These are phyloP conservation scores for Candida xyloterini DNA, from an alignment of 805 yeast genomes.

Conservation along the genomic window DNA sequence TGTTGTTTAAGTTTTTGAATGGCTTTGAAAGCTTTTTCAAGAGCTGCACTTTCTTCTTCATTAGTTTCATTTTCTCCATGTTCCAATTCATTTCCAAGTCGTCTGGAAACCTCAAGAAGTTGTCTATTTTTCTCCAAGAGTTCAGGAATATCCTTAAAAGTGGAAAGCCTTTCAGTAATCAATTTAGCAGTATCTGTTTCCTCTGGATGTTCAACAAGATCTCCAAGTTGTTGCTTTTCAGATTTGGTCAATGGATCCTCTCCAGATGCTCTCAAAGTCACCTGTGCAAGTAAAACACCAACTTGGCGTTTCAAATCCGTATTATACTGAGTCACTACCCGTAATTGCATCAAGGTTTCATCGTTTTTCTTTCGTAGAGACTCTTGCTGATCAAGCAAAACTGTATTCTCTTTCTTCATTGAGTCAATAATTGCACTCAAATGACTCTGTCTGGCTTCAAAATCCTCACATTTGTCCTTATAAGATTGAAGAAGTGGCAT, in stretches of 20 bases:
- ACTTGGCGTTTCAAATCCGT: slow-evolving; percentile 80
- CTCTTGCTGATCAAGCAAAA: slow-evolving; percentile 18
- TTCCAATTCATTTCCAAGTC: slow-evolving; percentile 70
- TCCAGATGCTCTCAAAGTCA: slow-evolving; percentile 53
- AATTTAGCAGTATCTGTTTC: slow-evolving; percentile 66
- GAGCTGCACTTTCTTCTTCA: slow-evolving; percentile 26
- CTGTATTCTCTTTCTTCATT: slow-evolving; percentile 42
- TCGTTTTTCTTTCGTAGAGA: slow-evolving; percentile 30
- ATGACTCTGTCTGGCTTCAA: slow-evolving; percentile 56
- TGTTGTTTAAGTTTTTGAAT: slow-evolving; percentile 61
- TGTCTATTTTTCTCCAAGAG: slow-evolving; percentile 74
- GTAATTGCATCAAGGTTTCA: slow-evolving; percentile 47
- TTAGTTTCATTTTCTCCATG: slow-evolving; percentile 56
- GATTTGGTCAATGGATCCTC: slow-evolving; percentile 59
- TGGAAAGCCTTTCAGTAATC: slow-evolving; percentile 70
- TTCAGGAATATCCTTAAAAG: slow-evolving; percentile 64
- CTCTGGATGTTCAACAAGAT: slow-evolving; percentile 41
- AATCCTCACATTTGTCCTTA: slow-evolving; percentile 51
- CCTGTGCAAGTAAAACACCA: slow-evolving; percentile 67
- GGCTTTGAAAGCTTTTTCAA: slow-evolving; percentile 57
- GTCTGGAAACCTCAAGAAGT: slow-evolving; percentile 63
- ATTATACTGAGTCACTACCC: slow-evolving; percentile 52
- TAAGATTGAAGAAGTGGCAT: slow-evolving; percentile 73
- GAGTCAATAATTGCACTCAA: slow-evolving; percentile 54
- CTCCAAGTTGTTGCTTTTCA: slow-evolving; percentile 64